phyloP scores from a whole-genome alignment of 2,329 filamentous ascomycete species.

The Verticillium klebahnii region DNA sequence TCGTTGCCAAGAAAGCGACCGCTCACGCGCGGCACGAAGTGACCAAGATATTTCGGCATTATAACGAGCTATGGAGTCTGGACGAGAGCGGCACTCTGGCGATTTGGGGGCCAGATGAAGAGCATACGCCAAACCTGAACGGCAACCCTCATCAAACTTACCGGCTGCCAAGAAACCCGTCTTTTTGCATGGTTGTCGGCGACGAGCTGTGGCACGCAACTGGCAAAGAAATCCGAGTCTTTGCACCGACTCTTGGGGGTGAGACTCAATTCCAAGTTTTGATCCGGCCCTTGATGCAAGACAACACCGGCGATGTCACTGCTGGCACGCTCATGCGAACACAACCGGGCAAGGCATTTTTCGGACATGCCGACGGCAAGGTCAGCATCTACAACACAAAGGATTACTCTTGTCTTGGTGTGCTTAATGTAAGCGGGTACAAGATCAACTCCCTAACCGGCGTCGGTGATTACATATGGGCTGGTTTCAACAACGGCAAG shows the following conservation, averaged over 20 bases:
- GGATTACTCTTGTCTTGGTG: slow-evolving; percentile 71
- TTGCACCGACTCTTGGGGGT: slow-evolving; percentile 65
- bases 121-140: slow-evolving; percentile 68
- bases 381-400: slow-evolving; percentile 84
- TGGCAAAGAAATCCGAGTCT: slow-evolving; percentile 84
- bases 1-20: slow-evolving; percentile 62
- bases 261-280: slow-evolving; percentile 71
- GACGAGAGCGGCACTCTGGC: slow-evolving; percentile 85
- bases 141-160: slow-evolving; percentile 69
- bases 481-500: slow-evolving; percentile 90
- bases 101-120: slow-evolving; percentile 76
- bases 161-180: slow-evolving; percentile 74
- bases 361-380: slow-evolving; percentile 91
- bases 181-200: slow-evolving; percentile 83
- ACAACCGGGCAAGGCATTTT: slow-evolving; percentile 74
- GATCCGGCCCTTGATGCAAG: slow-evolving; percentile 63
- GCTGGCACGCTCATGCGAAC: slow-evolving; percentile 73
- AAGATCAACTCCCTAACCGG: slow-evolving; percentile 88
- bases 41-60: slow-evolving; percentile 78
- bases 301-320: slow-evolving; percentile 79
- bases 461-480: slow-evolving; percentile 82
- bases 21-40: slow-evolving; percentile 78
- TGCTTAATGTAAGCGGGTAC: slow-evolving; percentile 86
- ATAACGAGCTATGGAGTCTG: slow-evolving; percentile 87
- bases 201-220: slow-evolving; percentile 83